phyloP scores from a whole-genome alignment of 139 green algal species.

The Klebsormidium nitens region DNA sequence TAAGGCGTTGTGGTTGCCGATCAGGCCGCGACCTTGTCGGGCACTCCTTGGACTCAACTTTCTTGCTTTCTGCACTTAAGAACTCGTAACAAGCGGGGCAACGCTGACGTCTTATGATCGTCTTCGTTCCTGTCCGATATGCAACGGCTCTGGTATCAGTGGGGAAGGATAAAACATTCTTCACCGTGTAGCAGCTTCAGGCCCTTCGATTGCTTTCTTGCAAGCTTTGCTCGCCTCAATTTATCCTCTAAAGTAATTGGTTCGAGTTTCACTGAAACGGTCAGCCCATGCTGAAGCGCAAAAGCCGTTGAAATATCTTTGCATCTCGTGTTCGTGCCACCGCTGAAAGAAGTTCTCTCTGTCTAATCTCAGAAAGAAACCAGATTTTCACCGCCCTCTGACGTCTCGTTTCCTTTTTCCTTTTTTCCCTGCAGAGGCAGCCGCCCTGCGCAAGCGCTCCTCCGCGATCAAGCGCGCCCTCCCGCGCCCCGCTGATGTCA shows the following conservation, averaged over 20 bases:
- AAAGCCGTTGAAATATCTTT: too few relatives aligned
- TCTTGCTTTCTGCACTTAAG: too few relatives aligned
- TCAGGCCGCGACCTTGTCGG: too few relatives aligned
- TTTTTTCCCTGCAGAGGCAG: neutral
- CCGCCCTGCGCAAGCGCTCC: slow-evolving; percentile 32
- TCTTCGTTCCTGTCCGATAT: too few relatives aligned
- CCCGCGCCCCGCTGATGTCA: slow-evolving; percentile 52
- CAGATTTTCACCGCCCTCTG: neutral
- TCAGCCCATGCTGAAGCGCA: neutral
- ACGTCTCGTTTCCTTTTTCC: neutral
- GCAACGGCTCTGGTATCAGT: slow-evolving; percentile 14
- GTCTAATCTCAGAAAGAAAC: neutral
- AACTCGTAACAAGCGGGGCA: too few relatives aligned
- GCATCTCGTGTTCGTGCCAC: neutral
- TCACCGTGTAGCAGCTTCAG: too few relatives aligned
- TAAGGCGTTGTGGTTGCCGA: slow-evolving; percentile 46
- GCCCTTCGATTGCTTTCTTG: too few relatives aligned
- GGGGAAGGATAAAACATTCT: too few relatives aligned
- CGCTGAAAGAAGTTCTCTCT: neutral
- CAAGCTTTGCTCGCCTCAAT: too few relatives aligned
- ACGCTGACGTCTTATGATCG: too few relatives aligned
- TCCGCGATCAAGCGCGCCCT: slow-evolving; percentile 61
- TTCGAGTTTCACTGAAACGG: neutral
- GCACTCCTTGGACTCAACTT: too few relatives aligned
- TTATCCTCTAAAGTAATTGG: neutral